A percentile compares a stretch with the other conserved stretches of the same genome.
Conservation (phyloP, 495 filamentous ascomycete genomes). For the Penicillium mononematosum region DNA sequence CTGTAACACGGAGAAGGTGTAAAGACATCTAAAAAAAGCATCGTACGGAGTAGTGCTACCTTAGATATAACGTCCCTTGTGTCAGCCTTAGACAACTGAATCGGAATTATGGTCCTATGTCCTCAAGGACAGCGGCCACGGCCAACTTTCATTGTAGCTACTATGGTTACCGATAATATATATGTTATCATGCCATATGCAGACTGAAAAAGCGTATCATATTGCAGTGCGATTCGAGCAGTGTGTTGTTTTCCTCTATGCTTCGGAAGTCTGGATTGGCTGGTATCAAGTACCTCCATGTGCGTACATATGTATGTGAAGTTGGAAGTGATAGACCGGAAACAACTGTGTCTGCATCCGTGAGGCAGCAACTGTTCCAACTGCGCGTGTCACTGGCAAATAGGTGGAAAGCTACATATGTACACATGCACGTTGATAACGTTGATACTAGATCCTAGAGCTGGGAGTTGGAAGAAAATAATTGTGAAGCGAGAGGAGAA, state of each 20-base stretch:
- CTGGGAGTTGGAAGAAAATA: constrained; percentile 5
- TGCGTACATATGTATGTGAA: neutral
- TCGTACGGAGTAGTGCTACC: neutral
- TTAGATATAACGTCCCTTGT: neutral
- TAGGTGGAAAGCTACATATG: neutral
- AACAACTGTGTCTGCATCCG: constrained; percentile 1
- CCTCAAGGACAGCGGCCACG: neutral
- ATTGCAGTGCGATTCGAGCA: neutral
- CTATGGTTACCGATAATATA: neutral
- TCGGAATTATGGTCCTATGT: neutral
- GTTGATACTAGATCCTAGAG: constrained; percentile 6
- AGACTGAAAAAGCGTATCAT: neutral
- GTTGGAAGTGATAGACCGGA: constrained; percentile 4
- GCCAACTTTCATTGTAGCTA: neutral
- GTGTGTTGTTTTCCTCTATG: constrained; percentile 3
- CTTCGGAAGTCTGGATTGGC: constrained; percentile 3
- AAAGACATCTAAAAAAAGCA: neutral
- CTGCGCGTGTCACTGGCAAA: constrained; percentile 1
- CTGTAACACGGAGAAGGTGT: neutral
- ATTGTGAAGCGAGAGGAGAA: constrained; percentile 47
- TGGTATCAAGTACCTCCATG: neutral
- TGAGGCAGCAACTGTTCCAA: constrained; percentile 1
- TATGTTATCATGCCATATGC: neutral
- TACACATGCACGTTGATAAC: constrained; percentile 13
- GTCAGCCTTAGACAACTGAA: neutral